Evolutionary conservation across 495 filamentous ascomycete genomes (phyloP).

Genomic region (Aspergillus panamensis): DNA sequence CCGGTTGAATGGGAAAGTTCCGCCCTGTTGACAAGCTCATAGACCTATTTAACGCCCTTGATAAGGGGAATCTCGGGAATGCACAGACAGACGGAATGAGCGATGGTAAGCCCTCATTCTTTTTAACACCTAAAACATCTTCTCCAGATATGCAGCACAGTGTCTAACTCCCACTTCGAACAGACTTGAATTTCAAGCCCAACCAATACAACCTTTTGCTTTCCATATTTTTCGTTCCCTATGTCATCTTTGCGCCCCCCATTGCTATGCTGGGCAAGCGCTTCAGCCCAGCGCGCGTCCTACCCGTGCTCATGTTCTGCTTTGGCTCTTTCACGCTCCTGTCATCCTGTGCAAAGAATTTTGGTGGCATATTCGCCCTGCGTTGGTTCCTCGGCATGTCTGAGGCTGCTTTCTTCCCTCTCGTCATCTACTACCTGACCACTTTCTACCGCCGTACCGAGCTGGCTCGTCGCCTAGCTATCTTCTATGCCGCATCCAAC

Average conservation of each 20-base stretch:
- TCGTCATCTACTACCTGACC: slow-evolving; percentile 59
- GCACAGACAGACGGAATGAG: slow-evolving; percentile 62
- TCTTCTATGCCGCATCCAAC: slow-evolving; percentile 75
- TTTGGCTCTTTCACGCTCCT: slow-evolving; percentile 61
- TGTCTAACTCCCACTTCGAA: slow-evolving; percentile 2
- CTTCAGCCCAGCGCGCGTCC: slow-evolving; percentile 58
- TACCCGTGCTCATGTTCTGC: slow-evolving; percentile 64
- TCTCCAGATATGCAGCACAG: slow-evolving; percentile 1
- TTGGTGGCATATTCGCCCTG: slow-evolving; percentile 60
- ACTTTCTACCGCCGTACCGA: slow-evolving; percentile 75
- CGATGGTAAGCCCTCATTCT: slow-evolving; percentile 30
- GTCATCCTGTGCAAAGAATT: slow-evolving; percentile 54
- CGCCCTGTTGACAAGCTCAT: background rate
- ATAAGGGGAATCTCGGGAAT: slow-evolving; percentile 67
- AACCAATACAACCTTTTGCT: slow-evolving; percentile 70
- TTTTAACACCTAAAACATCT: background rate
- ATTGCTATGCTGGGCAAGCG: slow-evolving; percentile 68
- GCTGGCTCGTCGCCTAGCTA: slow-evolving; percentile 66
- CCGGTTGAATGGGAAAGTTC: background rate
- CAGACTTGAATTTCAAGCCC: slow-evolving; percentile 53
- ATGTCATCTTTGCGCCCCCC: slow-evolving; percentile 64
- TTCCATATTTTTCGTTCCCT: slow-evolving; percentile 75
- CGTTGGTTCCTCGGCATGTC: slow-evolving; percentile 62
- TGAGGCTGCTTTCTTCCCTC: slow-evolving; percentile 71
- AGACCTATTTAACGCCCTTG: slow-evolving; percentile 61